Evolutionary conservation across 768 basidiomycete species (phyloP).

Genomic region (Boletellus emodensis): DNA sequence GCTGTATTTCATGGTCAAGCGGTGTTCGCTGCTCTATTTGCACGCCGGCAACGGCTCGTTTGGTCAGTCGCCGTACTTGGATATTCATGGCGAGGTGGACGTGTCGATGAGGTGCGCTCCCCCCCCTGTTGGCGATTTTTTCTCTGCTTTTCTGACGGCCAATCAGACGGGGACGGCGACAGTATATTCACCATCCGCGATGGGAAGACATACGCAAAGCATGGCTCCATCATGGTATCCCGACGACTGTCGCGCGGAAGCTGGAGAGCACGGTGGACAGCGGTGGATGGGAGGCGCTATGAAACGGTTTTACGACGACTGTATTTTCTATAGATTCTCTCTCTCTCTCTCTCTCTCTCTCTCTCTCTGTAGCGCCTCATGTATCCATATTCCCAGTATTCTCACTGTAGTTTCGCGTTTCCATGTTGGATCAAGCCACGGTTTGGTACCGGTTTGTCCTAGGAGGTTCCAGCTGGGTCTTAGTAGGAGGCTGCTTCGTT

Average conservation of each 20-base stretch:
- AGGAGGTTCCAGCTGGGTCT: too few relatives aligned
- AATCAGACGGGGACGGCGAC: slow-evolving; percentile 77
- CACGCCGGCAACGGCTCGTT: slow-evolving; percentile 90
- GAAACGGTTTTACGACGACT: background rate
- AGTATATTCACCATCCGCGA: slow-evolving; percentile 78
- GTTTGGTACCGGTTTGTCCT: too few relatives aligned
- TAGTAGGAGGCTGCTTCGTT: too few relatives aligned
- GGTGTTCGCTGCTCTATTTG: slow-evolving; percentile 85
- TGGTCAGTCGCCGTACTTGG: slow-evolving; percentile 84
- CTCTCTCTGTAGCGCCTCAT: too few relatives aligned
- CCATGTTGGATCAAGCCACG: too few relatives aligned
- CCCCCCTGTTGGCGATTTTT: background rate
- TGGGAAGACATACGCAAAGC: slow-evolving; percentile 90
- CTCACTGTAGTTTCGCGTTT: too few relatives aligned
- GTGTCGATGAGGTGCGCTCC: slow-evolving; percentile 75
- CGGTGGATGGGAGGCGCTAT: slow-evolving; percentile 93
- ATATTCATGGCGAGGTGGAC: slow-evolving; percentile 92
- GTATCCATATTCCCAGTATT: too few relatives aligned
- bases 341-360: too few relatives aligned
- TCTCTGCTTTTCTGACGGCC: background rate
- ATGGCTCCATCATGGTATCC: slow-evolving; percentile 89
- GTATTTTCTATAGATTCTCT: too few relatives aligned
- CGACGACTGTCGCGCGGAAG: slow-evolving; percentile 85
- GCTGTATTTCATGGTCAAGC: slow-evolving; percentile 87
- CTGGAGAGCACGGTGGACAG: slow-evolving; percentile 82